A percentile compares a stretch with the other conserved stretches of the same genome.
These are phyloP conservation scores for Coemansia sp. DNA, from an alignment of 192 early-diverging fungal genomes.

Conservation along the genomic window DNA sequence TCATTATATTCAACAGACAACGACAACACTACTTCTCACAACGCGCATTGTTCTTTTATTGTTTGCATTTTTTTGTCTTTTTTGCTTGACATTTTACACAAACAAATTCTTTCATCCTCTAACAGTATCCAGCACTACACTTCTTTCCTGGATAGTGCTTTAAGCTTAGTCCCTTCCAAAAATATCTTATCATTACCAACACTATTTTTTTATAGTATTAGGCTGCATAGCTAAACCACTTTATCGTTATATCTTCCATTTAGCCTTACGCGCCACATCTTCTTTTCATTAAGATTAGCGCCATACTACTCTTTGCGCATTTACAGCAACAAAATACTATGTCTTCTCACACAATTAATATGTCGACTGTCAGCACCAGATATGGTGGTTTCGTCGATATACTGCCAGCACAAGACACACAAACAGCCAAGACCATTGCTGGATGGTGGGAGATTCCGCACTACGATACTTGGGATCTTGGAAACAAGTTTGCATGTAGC, in stretches of 20 bases:
- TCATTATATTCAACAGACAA: background rate
- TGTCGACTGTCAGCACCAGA: constrained; percentile 29
- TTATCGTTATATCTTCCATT: background rate
- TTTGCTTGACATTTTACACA: background rate
- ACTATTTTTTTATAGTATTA: background rate
- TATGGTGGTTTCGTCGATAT: constrained; percentile 24
- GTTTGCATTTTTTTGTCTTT: constrained; percentile 1
- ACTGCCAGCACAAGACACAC: constrained; percentile 3
- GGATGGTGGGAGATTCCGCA: constrained; percentile 53
- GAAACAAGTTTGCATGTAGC: constrained; percentile 54
- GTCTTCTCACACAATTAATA: constrained; percentile 17
- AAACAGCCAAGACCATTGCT: constrained; percentile 16
- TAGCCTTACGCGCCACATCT: background rate
- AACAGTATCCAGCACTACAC: background rate
- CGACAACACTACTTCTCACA: background rate
- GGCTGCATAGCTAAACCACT: background rate
- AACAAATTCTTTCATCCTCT: background rate
- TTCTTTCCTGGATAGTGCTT: background rate
- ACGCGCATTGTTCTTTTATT: background rate
- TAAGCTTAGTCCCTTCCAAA: background rate
- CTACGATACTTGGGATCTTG: constrained; percentile 50
- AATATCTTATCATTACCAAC: background rate
- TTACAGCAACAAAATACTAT: constrained; percentile 10
- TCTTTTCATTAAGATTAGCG: background rate
- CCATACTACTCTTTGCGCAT: background rate